phyloP scores from a whole-genome alignment of 192 early-diverging fungal genomes.

The Rhizoclosmatium globosum region DNA sequence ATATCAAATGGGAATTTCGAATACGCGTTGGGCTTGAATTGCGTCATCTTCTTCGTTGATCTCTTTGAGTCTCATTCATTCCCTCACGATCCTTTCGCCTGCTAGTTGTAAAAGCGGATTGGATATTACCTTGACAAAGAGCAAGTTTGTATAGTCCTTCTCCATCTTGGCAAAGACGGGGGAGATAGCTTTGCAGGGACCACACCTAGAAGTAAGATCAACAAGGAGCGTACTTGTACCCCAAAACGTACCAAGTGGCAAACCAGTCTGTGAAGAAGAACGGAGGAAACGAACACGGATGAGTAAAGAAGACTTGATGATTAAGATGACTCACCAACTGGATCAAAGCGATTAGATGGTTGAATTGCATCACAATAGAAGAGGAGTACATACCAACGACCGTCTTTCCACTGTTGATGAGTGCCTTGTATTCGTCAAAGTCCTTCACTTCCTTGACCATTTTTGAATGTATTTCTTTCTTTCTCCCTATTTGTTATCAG shows the following conservation, averaged over 20 bases:
- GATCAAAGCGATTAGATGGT: not conserved
- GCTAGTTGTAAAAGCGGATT: too few relatives aligned
- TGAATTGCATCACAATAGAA: too few relatives aligned
- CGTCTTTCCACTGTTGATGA: slow-evolving; percentile 36
- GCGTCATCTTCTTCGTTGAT: too few relatives aligned
- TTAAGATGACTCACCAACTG: slow-evolving; percentile 11
- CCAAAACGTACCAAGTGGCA: not conserved
- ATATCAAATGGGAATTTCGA: too few relatives aligned
- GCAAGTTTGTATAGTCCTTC: slow-evolving; percentile 42
- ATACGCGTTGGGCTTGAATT: too few relatives aligned
- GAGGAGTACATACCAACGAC: slow-evolving; percentile 42
- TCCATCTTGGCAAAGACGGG: slow-evolving; percentile 55
- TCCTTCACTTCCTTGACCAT: slow-evolving; percentile 14
- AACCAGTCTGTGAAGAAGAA: not conserved
- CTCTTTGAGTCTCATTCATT: too few relatives aligned
- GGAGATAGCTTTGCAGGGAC: slow-evolving; percentile 61
- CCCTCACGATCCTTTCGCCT: too few relatives aligned
- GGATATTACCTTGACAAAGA: not conserved
- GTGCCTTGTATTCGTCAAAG: slow-evolving; percentile 38
- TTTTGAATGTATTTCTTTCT: not conserved
- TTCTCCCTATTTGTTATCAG: not conserved
- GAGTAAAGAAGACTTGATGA: not conserved
- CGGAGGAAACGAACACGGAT: not conserved
- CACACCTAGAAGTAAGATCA: slow-evolving; percentile 41
- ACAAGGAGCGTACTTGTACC: not conserved